A percentile compares a stretch with the other conserved stretches of the same genome.
These are phyloP conservation scores for Gymnopus androsaceus DNA, from an alignment of 1,284 basidiomycete species.

Conservation along the genomic window DNA sequence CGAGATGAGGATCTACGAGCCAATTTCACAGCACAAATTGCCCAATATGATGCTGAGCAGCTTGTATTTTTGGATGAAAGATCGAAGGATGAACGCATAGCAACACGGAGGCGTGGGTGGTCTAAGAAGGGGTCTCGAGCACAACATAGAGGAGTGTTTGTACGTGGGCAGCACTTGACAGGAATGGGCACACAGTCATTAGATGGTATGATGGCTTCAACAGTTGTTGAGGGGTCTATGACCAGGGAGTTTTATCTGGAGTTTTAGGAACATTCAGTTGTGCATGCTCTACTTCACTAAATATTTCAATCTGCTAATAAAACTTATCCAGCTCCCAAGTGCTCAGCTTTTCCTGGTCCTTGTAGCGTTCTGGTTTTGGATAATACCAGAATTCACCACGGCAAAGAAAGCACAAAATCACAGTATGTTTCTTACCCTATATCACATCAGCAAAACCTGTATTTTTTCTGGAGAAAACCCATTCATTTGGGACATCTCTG, in stretches of 20 bases:
- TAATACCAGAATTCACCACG: conserved; percentile 27
- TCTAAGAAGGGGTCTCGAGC: conserved; percentile 1
- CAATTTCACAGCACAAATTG: conserved; percentile 14
- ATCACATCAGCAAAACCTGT: too few relatives aligned
- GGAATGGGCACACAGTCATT: background rate
- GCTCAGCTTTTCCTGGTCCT: conserved; percentile 18
- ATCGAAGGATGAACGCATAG: conserved; percentile 23
- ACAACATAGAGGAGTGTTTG: background rate
- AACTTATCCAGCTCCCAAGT: background rate
- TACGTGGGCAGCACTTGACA: background rate
- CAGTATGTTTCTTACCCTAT: too few relatives aligned
- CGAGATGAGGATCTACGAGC: conserved; percentile 14
- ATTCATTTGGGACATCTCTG: too few relatives aligned
- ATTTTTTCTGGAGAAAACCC: too few relatives aligned
- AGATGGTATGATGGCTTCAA: conserved; percentile 14
- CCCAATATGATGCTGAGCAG: conserved; percentile 17
- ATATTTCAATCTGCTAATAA: background rate
- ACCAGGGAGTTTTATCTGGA: conserved; percentile 8
- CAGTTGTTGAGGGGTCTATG: conserved; percentile 16
- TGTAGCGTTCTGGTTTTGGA: conserved; percentile 27
- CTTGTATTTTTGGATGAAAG: conserved; percentile 23
- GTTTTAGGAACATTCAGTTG: conserved; percentile 15
- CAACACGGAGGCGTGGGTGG: conserved; percentile 12
- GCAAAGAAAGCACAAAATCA: too few relatives aligned
- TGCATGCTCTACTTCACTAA: too few relatives aligned